These are phyloP conservation scores for Penicillium soppii DNA, from an alignment of 495 filamentous ascomycete genomes.

Conservation along the genomic window DNA sequence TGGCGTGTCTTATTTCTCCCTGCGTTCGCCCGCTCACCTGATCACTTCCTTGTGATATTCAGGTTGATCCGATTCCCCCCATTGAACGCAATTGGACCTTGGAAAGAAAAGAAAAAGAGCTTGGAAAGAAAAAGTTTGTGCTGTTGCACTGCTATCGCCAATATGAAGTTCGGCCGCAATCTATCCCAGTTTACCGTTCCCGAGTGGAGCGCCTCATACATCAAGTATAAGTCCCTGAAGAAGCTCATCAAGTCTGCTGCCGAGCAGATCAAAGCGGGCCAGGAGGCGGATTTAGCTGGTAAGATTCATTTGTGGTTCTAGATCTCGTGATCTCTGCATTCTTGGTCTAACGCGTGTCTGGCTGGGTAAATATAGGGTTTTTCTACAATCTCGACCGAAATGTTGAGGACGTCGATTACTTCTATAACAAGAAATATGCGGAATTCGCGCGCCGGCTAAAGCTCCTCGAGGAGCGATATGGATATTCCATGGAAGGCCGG, in stretches of 20 bases:
- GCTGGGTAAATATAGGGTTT: conserved; percentile 68
- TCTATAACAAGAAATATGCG: conserved; percentile 92
- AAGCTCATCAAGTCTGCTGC: conserved; percentile 83
- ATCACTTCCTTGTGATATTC: conserved; percentile 17
- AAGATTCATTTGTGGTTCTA: no score
- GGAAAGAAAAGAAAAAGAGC: background rate
- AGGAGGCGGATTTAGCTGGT: conserved; percentile 78
- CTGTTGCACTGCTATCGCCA: conserved; percentile 14
- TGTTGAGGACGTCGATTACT: conserved; percentile 89
- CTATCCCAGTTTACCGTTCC: conserved; percentile 92
- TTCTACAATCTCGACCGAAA: conserved; percentile 94
- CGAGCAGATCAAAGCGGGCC: conserved; percentile 59
- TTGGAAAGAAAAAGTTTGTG: background rate
- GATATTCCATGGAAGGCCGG: conserved; percentile 49
- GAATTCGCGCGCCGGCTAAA: conserved; percentile 81
- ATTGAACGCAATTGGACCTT: background rate
- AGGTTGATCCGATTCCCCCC: conserved; percentile 9
- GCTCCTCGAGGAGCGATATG: conserved; percentile 82
- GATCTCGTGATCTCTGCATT: no score
- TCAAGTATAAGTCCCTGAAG: conserved; percentile 95
- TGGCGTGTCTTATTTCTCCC: conserved; percentile 12
- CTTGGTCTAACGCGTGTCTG: no score
- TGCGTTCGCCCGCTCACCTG: conserved; percentile 26
- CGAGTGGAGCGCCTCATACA: conserved; percentile 90
- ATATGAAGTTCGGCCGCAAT: conserved; percentile 83